phyloP scores from a whole-genome alignment of 176 grass and related monocot genomes.

The Eragrostis curvula region DNA sequence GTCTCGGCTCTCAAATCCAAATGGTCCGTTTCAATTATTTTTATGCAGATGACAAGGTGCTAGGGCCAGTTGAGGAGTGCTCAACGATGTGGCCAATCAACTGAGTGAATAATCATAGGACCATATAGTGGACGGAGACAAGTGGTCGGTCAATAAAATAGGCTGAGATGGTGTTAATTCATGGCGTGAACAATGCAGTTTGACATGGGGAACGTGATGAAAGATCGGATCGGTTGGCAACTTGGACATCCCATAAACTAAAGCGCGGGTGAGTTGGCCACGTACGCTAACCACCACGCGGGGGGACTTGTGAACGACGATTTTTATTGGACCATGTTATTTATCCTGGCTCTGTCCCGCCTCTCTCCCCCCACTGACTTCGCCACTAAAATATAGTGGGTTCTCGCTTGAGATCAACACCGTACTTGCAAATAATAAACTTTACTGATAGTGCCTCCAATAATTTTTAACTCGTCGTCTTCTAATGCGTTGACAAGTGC shows the following conservation, averaged over 20 bases:
- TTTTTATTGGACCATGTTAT: constrained; percentile 12
- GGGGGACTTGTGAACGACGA: not conserved
- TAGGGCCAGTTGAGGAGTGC: not conserved
- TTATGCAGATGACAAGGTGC: not conserved
- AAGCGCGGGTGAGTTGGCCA: constrained; percentile 36
- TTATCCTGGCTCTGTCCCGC: not conserved
- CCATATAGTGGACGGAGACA: constrained; percentile 11
- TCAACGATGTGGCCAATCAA: constrained; percentile 20
- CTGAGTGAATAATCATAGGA: not conserved
- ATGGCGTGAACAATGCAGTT: constrained; percentile 31
- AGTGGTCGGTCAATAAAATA: constrained; percentile 9
- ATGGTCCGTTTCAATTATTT: not conserved
- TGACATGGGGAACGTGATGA: not conserved
- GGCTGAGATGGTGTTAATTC: not conserved
- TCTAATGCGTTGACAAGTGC: not conserved
- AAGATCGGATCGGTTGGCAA: constrained; percentile 26
- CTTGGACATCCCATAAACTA: not conserved
- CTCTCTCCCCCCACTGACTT: not conserved
- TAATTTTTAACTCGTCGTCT: not conserved
- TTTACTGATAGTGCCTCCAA: not conserved
- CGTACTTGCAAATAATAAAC: not conserved
- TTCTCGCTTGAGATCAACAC: not conserved
- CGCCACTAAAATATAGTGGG: not conserved
- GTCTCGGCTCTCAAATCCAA: not conserved
- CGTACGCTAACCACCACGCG: constrained; percentile 41